Evolutionary conservation across 2,329 filamentous ascomycete genomes (phyloP).

Genomic region (Cadophora sp.): DNA sequence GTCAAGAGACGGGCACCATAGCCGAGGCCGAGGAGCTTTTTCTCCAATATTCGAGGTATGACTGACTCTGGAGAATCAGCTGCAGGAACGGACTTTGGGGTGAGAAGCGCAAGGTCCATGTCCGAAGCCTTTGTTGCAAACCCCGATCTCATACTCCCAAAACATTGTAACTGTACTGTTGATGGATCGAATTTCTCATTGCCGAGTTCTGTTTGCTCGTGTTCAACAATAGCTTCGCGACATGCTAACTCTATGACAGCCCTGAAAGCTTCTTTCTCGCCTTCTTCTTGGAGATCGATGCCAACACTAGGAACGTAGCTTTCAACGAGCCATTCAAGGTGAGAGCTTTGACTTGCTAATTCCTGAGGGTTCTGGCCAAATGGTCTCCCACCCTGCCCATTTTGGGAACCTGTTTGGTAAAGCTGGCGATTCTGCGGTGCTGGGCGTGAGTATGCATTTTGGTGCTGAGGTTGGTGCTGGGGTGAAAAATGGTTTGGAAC

Average conservation of each 20-base stretch:
- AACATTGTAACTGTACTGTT: constrained; percentile 75
- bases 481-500: constrained; percentile 19
- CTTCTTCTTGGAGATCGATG: constrained; percentile 68
- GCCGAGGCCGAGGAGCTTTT: constrained; percentile 72
- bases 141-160: constrained; percentile 83
- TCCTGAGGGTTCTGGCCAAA: constrained; percentile 48
- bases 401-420: constrained; percentile 39
- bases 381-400: constrained; percentile 30
- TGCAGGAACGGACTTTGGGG: constrained; percentile 62
- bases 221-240: constrained; percentile 60
- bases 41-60: constrained; percentile 78
- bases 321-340: constrained; percentile 58
- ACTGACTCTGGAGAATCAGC: constrained; percentile 62
- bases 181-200: constrained; percentile 57
- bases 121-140: constrained; percentile 90
- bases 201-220: constrained; percentile 54
- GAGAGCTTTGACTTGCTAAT: constrained; percentile 54
- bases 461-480: constrained; percentile 15
- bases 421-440: constrained; percentile 41
- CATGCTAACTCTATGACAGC: constrained; percentile 69
- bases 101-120: constrained; percentile 84
- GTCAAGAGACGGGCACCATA: constrained; percentile 80
- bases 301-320: constrained; percentile 49
- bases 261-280: constrained; percentile 76
- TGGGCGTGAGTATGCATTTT: constrained; percentile 30